phyloP scores from a whole-genome alignment of 768 basidiomycete species.

The Scleroderma citrinum region DNA sequence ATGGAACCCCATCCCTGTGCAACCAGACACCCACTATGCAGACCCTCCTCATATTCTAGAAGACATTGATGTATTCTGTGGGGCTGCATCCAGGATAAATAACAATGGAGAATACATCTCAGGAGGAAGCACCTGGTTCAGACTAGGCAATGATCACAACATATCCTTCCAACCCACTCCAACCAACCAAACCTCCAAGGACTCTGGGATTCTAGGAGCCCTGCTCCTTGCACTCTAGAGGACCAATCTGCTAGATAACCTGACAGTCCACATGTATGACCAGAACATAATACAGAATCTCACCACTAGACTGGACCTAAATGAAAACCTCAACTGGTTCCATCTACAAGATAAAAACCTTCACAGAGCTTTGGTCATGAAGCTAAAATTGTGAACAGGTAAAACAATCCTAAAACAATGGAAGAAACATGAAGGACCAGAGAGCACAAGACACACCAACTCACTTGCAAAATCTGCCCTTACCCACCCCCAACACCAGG shows the following conservation, averaged over 20 bases:
- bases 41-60: background rate
- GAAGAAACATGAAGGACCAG: background rate
- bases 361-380: background rate
- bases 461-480: background rate
- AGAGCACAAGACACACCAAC: background rate
- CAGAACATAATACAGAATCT: background rate
- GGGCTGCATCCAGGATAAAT: background rate
- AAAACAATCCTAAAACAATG: background rate
- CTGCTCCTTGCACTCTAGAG: background rate
- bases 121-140: background rate
- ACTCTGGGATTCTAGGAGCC: background rate
- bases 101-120: background rate
- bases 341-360: background rate
- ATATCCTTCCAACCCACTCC: background rate
- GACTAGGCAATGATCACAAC: background rate
- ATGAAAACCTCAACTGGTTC: background rate
- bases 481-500: background rate
- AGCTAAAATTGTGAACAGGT: background rate
- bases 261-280: background rate
- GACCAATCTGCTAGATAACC: background rate
- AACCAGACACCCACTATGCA: background rate
- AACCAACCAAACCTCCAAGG: background rate
- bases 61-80: background rate
- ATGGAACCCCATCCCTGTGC: background rate
- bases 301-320: background rate